Percentiles rank a stretch among this genome's conserved stretches.
Evolutionary conservation across 2,329 filamentous ascomycete genomes (phyloP).

Genomic region (Akanthomyces lecanii): DNA sequence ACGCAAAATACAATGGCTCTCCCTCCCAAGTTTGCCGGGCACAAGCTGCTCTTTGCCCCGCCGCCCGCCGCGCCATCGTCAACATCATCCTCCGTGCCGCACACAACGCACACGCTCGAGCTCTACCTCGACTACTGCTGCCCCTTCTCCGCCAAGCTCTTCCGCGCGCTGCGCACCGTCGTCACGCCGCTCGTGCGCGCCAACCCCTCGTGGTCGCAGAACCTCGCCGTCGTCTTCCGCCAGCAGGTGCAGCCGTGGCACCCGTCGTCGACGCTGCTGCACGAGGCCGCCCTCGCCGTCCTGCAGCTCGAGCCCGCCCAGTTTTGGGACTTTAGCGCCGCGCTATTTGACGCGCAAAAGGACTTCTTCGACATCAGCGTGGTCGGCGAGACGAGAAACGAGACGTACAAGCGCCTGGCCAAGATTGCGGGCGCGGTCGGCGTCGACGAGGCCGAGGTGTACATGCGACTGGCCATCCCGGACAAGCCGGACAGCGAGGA

Average conservation of each 20-base stretch:
- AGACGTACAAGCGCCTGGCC: conserved; percentile 75
- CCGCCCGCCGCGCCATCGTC: conserved; percentile 30
- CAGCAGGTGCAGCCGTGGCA: conserved; percentile 96
- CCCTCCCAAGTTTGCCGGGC: conserved; percentile 71
- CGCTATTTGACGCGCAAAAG: conserved; percentile 61
- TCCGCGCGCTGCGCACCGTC: conserved; percentile 66
- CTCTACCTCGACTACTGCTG: conserved; percentile 87
- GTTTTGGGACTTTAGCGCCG: conserved; percentile 76
- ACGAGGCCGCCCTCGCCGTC: conserved; percentile 83
- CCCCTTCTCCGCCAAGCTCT: conserved; percentile 65
- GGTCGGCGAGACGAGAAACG: conserved; percentile 78
- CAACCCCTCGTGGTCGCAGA: conserved; percentile 52
- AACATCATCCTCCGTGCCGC: conserved; percentile 30
- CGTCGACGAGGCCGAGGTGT: conserved; percentile 66
- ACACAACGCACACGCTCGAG: conserved; percentile 56
- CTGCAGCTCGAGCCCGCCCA: conserved; percentile 62
- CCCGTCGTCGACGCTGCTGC: conserved; percentile 73
- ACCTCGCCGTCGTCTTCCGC: conserved; percentile 75
- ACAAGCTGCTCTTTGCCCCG: conserved; percentile 54
- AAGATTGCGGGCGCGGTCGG: conserved; percentile 66
- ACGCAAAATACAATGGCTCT: conserved; percentile 56
- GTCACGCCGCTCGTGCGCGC: conserved; percentile 62
- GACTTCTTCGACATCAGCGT: conserved; percentile 82
- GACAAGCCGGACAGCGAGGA: conserved; percentile 65
- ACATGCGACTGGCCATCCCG: conserved; percentile 62